Conservation (phyloP, 352 stramenopile species). For the Pythium volutum region DNA sequence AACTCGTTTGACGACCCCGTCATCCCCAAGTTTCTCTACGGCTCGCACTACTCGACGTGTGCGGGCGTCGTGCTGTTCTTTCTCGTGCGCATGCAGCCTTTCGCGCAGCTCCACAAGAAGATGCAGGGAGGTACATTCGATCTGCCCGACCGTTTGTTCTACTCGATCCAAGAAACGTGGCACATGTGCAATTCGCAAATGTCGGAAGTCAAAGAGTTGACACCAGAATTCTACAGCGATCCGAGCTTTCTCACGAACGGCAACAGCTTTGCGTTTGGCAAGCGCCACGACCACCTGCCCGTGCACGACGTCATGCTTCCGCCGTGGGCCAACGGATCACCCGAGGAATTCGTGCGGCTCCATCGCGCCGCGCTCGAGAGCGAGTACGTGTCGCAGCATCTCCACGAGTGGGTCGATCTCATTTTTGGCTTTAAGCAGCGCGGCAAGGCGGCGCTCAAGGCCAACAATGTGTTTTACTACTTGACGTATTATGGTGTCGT, state of each 20-base stretch:
- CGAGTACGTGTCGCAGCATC: conserved; percentile 95
- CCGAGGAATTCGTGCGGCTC: conserved; percentile 95
- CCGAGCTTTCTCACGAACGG: conserved; percentile 96
- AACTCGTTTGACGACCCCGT: conserved; percentile 89
- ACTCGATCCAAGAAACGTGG: conserved; percentile 95
- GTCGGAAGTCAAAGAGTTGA: conserved; percentile 99
- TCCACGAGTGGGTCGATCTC: conserved; percentile 99
- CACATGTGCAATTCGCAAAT: conserved; percentile 96
- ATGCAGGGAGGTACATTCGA: conserved; percentile 98
- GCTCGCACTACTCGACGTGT: conserved; percentile 97
- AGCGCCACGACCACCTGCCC: conserved; percentile 56
- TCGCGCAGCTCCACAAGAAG: conserved; percentile 94
- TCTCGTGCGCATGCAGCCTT: conserved; percentile 97
- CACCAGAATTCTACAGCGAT: conserved; percentile 96
- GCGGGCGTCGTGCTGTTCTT: conserved; percentile 98
- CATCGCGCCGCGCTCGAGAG: conserved; percentile 97
- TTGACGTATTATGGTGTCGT: conserved; percentile 93
- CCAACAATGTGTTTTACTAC: conserved; percentile 97
- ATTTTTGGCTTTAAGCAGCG: conserved; percentile 99
- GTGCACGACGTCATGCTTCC: conserved; percentile 94
- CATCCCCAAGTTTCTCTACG: conserved; percentile 89
- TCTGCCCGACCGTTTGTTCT: conserved; percentile 97
- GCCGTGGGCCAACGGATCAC: conserved; percentile 93
- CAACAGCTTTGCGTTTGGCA: conserved; percentile 96
- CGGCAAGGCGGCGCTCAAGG: conserved; percentile 90